Percentiles rank a stretch among this genome's conserved stretches.
Evolutionary conservation across 176 grass and related monocot genomes (phyloP).

Genomic region (Canna indica): DNA sequence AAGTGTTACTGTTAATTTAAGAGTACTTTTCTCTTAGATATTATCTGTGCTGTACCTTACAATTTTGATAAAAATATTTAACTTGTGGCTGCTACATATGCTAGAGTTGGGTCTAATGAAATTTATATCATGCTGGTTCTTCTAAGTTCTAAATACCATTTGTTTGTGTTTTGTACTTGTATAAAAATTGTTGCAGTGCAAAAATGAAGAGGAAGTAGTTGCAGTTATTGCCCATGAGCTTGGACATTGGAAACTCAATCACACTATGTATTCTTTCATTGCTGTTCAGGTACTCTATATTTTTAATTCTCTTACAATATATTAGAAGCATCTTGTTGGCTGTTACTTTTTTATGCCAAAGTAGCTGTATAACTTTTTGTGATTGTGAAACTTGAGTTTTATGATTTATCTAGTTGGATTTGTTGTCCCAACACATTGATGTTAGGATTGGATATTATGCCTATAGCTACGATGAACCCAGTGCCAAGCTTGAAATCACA

Average conservation of each 20-base stretch:
- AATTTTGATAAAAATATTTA: too few species aligned
- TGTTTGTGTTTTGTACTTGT: background rate
- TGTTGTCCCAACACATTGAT: too few species aligned
- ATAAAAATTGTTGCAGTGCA: slow-evolving; percentile 49
- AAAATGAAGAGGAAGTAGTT: slow-evolving; percentile 85
- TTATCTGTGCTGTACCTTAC: too few species aligned
- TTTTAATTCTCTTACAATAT: background rate
- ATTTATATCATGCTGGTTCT: background rate
- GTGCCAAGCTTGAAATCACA: too few species aligned
- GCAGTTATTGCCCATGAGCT: slow-evolving; percentile 98
- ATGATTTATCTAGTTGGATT: background rate
- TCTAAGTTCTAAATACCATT: background rate
- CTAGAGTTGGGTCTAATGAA: background rate
- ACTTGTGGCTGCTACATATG: too few species aligned
- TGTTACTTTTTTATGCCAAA: background rate
- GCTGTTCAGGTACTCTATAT: slow-evolving; percentile 65
- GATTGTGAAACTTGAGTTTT: background rate
- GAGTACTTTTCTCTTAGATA: too few species aligned
- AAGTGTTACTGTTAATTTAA: too few species aligned
- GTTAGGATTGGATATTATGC: too few species aligned
- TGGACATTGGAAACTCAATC: slow-evolving; percentile 98
- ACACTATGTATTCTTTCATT: slow-evolving; percentile 83
- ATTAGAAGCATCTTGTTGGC: background rate
- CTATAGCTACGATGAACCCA: too few species aligned
- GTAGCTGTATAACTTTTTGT: background rate